These are phyloP conservation scores for Penicillium sp. DNA, from an alignment of 2,329 filamentous ascomycete genomes.

Conservation along the genomic window DNA sequence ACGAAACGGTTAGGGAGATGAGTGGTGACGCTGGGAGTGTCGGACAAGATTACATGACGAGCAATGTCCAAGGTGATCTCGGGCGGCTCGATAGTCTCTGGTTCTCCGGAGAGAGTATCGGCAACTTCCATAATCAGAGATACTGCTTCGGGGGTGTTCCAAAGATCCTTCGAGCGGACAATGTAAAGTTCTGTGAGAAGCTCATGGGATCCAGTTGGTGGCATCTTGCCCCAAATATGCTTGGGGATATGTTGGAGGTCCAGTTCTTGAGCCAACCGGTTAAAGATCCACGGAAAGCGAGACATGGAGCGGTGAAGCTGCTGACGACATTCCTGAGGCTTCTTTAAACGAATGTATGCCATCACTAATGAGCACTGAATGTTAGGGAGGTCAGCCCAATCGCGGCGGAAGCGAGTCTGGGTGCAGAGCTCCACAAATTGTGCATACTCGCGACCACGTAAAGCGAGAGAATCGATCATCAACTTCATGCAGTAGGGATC, in stretches of 20 bases:
- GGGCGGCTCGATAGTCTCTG: slow-evolving; percentile 46
- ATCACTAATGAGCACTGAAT: slow-evolving; percentile 75
- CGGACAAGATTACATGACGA: slow-evolving; percentile 76
- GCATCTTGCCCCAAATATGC: slow-evolving; percentile 77
- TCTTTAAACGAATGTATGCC: slow-evolving; percentile 71
- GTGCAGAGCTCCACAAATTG: slow-evolving; percentile 72
- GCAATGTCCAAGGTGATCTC: slow-evolving; percentile 61
- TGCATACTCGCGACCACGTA: slow-evolving; percentile 75
- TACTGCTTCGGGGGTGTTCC: slow-evolving; percentile 75
- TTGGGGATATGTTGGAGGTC: slow-evolving; percentile 74
- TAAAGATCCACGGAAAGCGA: slow-evolving; percentile 80
- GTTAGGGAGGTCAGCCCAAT: slow-evolving; percentile 63
- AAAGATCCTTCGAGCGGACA: slow-evolving; percentile 74
- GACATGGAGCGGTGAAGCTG: slow-evolving; percentile 69
- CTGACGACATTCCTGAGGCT: slow-evolving; percentile 64
- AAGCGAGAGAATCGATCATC: slow-evolving; percentile 77
- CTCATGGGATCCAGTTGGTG: slow-evolving; percentile 64
- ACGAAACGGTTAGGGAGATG: slow-evolving; percentile 68
- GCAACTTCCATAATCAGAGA: slow-evolving; percentile 70
- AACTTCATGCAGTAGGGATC: slow-evolving; percentile 85
- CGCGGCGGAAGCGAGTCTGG: slow-evolving; percentile 50
- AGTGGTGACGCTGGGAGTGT: slow-evolving; percentile 69
- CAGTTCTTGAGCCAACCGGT: slow-evolving; percentile 75
- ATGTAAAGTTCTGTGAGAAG: slow-evolving; percentile 77
- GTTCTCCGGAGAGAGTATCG: slow-evolving; percentile 50